Evolutionary conservation across 257 asterid species (phyloP), one percentile per base, ranked within the genome.

Genomic region (Plantago elongata): DNA sequence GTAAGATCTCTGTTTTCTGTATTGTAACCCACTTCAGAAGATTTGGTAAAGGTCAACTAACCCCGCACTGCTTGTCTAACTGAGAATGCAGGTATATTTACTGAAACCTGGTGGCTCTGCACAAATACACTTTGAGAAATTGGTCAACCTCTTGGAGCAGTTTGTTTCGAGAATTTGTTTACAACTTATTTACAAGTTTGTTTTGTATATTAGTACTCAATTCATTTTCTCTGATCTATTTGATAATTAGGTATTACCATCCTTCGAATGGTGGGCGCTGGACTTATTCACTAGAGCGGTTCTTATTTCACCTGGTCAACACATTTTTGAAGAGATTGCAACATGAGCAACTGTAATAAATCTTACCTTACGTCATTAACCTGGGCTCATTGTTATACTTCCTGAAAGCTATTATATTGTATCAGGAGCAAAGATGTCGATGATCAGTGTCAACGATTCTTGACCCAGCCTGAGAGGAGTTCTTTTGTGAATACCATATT

Each of bases 261-360:
- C 99, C 99, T 69, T 93, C 99, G 30, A 93, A 93, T 82, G 99
- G 99, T 69, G 99, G 99, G 66, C 94, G 95, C 57, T 93, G 99
- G 99, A 89, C 99, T 45, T 84, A 81, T 78, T 74, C 96, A 12
- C 75, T 93, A 68, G 99, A 87, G 79, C 78, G 86, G 38, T 77
- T 93, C 68, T 79, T 93, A 89, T 89, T 74, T 75, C 81, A 93
- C 79, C 76, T 89, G 83, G 99, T 93, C 75, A 70, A 69, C 71
- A 62, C 61, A 51, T 93, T 89, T 77, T 90, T 74, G 77, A 87
- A 84, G 68, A 93, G 99, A 47, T 83, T 93, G 89, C 96, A 73
- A 69, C 77, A 61, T 63, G 99, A 93, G 79, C 95, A 93, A 74
- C 85, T 71, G 99, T 93, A 77, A 87, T 94, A 46, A 70, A 71